A percentile compares a stretch with the other conserved stretches of the same genome.
phyloP scores from a whole-genome alignment of 345 rosid genomes.

The Linum usitatissimum region DNA sequence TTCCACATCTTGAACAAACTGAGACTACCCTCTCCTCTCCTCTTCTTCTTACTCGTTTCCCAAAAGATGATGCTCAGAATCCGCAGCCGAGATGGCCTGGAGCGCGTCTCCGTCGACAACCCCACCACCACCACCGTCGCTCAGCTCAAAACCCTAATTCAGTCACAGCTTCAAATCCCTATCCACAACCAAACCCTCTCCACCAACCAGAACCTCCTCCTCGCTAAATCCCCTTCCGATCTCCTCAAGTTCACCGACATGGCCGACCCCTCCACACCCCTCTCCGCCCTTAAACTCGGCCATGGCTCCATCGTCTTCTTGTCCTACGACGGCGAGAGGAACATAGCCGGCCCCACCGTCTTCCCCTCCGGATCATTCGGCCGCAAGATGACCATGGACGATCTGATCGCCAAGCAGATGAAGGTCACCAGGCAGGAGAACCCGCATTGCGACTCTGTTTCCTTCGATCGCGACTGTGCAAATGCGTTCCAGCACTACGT shows the following conservation, averaged over 20 bases:
- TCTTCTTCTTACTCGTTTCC: no score
- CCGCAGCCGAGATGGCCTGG: slow-evolving; percentile 91
- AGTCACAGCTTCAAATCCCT: slow-evolving; percentile 76
- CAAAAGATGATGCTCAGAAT: slow-evolving; percentile 64
- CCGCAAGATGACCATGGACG: slow-evolving; percentile 94
- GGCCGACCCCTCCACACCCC: slow-evolving; percentile 37
- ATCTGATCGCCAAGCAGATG: slow-evolving; percentile 84
- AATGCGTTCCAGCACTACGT: slow-evolving; percentile 69
- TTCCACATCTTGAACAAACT: no score
- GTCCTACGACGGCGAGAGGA: slow-evolving; percentile 71
- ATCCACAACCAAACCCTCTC: slow-evolving; percentile 65
- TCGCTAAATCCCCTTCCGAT: slow-evolving; percentile 52
- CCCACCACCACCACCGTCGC: slow-evolving; percentile 38
- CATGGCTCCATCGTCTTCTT: slow-evolving; percentile 75
- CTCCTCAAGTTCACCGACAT: slow-evolving; percentile 50
- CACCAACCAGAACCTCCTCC: slow-evolving; percentile 57
- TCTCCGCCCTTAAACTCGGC: slow-evolving; percentile 50
- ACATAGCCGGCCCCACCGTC: slow-evolving; percentile 50
- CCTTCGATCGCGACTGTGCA: slow-evolving; percentile 78
- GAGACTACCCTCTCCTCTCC: no score
- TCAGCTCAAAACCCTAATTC: slow-evolving; percentile 64
- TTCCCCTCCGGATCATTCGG: slow-evolving; percentile 86
- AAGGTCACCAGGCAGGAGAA: slow-evolving; percentile 69
- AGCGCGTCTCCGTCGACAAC: slow-evolving; percentile 54
- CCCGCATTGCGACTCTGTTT: slow-evolving; percentile 71